A percentile compares a stretch with the other conserved stretches of the same genome.
phyloP scores from a whole-genome alignment of 2,329 filamentous ascomycete species.

The Domatiomyces globalis region DNA sequence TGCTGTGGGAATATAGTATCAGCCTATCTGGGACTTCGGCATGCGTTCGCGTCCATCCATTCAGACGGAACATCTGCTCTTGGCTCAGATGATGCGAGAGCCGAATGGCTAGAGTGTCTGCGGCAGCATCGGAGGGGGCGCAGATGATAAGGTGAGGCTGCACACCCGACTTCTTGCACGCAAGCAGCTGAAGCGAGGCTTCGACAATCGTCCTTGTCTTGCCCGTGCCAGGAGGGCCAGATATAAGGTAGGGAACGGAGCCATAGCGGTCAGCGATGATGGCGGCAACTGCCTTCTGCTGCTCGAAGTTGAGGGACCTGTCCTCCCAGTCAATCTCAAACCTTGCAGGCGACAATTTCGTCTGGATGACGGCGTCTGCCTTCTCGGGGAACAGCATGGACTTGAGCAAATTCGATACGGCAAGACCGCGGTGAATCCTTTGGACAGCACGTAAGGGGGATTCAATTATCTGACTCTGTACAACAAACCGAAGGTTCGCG shows the following conservation, averaged over 20 bases:
- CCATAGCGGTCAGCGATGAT: slow-evolving; percentile 30
- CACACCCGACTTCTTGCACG: slow-evolving; percentile 9
- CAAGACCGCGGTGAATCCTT: slow-evolving; percentile 38
- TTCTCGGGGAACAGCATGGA: slow-evolving; percentile 33
- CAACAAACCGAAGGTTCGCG: slow-evolving; percentile 18
- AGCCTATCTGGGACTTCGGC: slow-evolving; percentile 30
- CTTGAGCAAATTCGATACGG: slow-evolving; percentile 22
- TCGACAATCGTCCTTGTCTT: slow-evolving; percentile 40
- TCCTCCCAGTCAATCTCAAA: slow-evolving; percentile 28
- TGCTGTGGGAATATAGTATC: slow-evolving; percentile 26
- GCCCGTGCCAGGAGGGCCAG: slow-evolving; percentile 38
- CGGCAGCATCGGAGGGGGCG: slow-evolving; percentile 41
- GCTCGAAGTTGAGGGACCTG: slow-evolving; percentile 33
- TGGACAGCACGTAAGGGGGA: slow-evolving; percentile 25
- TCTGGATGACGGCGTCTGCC: slow-evolving; percentile 27
- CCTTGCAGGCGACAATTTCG: slow-evolving; percentile 23
- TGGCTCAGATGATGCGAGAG: slow-evolving; percentile 25
- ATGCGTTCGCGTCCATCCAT: slow-evolving; percentile 27
- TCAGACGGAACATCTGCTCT: slow-evolving; percentile 30
- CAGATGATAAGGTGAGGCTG: slow-evolving; percentile 17
- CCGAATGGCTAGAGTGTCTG: slow-evolving; percentile 22
- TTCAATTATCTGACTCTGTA: slow-evolving; percentile 10
- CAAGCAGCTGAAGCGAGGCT: slow-evolving; percentile 24
- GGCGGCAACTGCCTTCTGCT: slow-evolving; percentile 32
- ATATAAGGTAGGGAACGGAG: slow-evolving; percentile 33